Percentiles rank a stretch among this genome's conserved stretches.
phyloP scores from a whole-genome alignment of 345 rosid genomes.

The Eucalyptus leucophloia region DNA sequence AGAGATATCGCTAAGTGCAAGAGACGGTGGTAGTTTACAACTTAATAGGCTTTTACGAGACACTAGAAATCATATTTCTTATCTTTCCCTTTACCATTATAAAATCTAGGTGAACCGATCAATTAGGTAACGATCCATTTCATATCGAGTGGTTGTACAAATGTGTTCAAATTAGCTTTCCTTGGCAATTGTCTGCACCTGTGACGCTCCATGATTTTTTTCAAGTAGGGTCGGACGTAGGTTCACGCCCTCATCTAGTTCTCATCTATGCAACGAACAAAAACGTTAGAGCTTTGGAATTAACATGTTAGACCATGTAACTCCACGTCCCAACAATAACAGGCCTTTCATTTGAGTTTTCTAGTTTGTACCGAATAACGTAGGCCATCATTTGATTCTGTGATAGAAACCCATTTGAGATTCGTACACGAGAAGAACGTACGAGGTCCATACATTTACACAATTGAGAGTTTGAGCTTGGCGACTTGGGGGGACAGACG shows the following conservation, averaged over 20 bases:
- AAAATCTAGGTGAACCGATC: not conserved
- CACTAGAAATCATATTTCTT: not conserved
- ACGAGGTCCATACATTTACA: not conserved
- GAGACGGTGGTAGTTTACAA: not conserved
- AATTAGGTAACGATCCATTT: not conserved
- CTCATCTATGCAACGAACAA: not conserved
- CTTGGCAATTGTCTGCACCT: not conserved
- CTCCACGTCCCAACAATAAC: not conserved
- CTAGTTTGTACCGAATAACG: not conserved
- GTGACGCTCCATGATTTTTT: not conserved
- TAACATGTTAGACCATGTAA: not conserved
- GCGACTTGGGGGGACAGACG: not conserved
- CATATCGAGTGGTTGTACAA: not conserved
- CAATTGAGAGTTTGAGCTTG: not conserved
- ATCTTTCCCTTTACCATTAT: not conserved
- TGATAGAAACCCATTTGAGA: not conserved
- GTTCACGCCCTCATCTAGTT: not conserved
- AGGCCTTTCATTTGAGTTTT: not conserved
- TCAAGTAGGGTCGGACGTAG: fast-evolving
- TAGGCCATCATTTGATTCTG: not conserved
- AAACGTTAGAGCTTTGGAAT: not conserved
- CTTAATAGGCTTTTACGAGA: not conserved
- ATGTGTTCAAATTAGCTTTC: not conserved
- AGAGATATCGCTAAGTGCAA: not conserved
- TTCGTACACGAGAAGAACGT: not conserved